Evolutionary conservation across 352 stramenopile genomes (phyloP).

Genomic region (Ophiocytium majus): DNA sequence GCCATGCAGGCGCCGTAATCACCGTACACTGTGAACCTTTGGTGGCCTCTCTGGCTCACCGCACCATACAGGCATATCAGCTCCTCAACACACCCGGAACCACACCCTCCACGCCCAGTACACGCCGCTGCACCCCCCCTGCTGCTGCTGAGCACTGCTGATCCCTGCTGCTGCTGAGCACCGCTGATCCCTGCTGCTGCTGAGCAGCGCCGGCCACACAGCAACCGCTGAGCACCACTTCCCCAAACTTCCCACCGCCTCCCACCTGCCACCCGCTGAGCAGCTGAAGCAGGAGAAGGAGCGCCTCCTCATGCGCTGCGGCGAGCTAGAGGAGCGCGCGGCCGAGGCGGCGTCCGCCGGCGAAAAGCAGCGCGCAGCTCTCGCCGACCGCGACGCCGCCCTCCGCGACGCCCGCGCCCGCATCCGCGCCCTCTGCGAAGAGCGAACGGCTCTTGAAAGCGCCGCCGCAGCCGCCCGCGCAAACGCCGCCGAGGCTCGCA

Average conservation of each 20-base stretch:
- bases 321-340: constrained; percentile 14
- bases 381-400: background rate
- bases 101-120: too few species aligned
- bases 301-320: background rate
- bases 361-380: constrained; percentile 9
- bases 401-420: background rate
- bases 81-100: too few species aligned
- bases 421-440: background rate
- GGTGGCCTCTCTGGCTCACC: too few species aligned
- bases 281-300: constrained; percentile 14
- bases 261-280: background rate
- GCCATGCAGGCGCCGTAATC: too few species aligned
- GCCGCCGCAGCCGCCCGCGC: background rate
- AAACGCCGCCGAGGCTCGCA: background rate
- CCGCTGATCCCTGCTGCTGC: too few species aligned
- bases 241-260: background rate
- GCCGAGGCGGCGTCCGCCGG: background rate
- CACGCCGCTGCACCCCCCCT: too few species aligned
- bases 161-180: too few species aligned
- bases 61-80: too few species aligned
- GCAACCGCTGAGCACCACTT: too few species aligned
- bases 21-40: too few species aligned
- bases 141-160: too few species aligned
- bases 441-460: background rate
- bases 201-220: too few species aligned